Evolutionary conservation across 83 land plant species (phyloP), one percentile per base, ranked within the genome.

Genomic region (Thuja plicata): DNA sequence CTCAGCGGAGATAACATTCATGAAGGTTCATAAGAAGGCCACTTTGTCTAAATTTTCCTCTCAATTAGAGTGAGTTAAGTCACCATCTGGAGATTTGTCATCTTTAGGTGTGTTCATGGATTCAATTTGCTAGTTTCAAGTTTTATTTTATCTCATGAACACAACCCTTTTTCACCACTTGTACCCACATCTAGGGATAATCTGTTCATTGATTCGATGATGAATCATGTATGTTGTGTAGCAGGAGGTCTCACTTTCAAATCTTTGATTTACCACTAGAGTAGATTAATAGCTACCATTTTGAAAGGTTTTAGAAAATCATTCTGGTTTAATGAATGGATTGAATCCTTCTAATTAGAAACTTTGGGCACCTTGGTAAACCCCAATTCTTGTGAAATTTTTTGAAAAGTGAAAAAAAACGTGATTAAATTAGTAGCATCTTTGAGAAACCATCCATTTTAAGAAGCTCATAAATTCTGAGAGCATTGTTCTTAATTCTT

Each of bases 11-110:
- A 41, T 87, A 35, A 96, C 99, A 5, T 97, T 97, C 93, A 87
- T 97, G 86, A 89, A 96, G 24, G 98, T 95, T 70, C 97, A 97
- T 90, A 97, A 97, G 96, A 95, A 93, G 93, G 98, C 91, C 85
- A 70, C 90, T 15, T 87, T 94, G 85, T 81, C 87, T 54, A 88
- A 92, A 73, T 90, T 89, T 87, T 96, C 94, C 73, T 88, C 96
- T 82, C 94, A 93, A 43, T 55, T 89, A 55, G 99, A 97, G 88
- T 93, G 90, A 3, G 86, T 97, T 86, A 88, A 73, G 94, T 97
- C 88, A 91, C 96, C 87, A 92, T 97, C 89, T 38, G 2, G 40
- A 38, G 40, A 38, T 38, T 38, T 38, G 0, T 2, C 40, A 38
- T 38, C 40, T 38, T 38, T 38, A 38, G 40, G 0, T 38, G 40